phyloP scores from a whole-genome alignment of 2,329 filamentous ascomycete species.

The Aspergillus fumigatiaffinis region DNA sequence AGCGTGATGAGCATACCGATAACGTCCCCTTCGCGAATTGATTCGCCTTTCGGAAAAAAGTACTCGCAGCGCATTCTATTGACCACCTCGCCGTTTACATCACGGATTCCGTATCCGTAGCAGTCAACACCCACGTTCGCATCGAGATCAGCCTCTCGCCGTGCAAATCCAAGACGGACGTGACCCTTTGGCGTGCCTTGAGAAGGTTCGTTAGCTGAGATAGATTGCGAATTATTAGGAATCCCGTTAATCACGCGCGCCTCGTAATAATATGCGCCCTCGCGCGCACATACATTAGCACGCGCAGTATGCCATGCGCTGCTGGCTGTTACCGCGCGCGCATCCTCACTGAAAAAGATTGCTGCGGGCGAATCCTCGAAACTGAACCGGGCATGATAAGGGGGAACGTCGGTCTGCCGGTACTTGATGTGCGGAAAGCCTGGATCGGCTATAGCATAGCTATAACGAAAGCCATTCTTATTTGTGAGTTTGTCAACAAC shows the following conservation, averaged over 20 bases:
- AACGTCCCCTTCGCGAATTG: conserved; percentile 84
- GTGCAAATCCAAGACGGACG: conserved; percentile 48
- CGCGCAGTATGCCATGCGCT: conserved; percentile 90
- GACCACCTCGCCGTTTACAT: conserved; percentile 85
- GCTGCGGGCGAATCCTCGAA: conserved; percentile 87
- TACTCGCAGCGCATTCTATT: conserved; percentile 91
- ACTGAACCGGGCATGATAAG: conserved; percentile 79
- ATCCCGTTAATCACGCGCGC: conserved; percentile 77
- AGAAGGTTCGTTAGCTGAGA: conserved; percentile 18
- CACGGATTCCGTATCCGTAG: conserved; percentile 90
- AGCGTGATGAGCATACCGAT: conserved; percentile 90
- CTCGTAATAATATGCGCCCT: conserved; percentile 92
- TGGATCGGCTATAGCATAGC: conserved; percentile 85
- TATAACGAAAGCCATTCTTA: conserved; percentile 76
- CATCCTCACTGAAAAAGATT: conserved; percentile 75
- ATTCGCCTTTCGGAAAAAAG: conserved; percentile 74
- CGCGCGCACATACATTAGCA: conserved; percentile 83
- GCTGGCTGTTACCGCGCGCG: conserved; percentile 76
- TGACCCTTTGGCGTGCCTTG: conserved; percentile 34
- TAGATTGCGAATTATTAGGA: conserved; percentile 22
- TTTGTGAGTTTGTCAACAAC: conserved; percentile 55
- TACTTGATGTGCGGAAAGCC: conserved; percentile 87
- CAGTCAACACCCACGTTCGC: conserved; percentile 78
- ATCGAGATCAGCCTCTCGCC: conserved; percentile 45
- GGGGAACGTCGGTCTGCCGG: conserved; percentile 79